A percentile compares a stretch with the other conserved stretches of the same genome.
These are phyloP conservation scores for Didymella lethalis DNA, from an alignment of 2,329 filamentous ascomycete species.

Conservation along the genomic window DNA sequence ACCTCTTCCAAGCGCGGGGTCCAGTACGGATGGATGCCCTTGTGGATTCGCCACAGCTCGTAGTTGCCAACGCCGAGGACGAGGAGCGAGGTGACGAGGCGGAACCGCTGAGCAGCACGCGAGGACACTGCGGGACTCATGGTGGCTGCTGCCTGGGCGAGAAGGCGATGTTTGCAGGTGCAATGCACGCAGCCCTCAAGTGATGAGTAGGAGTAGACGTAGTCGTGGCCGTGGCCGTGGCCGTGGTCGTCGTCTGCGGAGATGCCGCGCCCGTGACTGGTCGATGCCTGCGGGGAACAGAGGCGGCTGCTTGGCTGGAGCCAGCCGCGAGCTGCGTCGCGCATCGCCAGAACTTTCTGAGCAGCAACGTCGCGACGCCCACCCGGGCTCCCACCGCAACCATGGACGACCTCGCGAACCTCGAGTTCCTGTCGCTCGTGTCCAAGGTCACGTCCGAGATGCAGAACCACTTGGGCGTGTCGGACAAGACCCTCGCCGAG, in stretches of 20 bases:
- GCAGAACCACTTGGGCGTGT: slow-evolving; percentile 90
- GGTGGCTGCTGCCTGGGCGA: not conserved
- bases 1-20: slow-evolving; percentile 32
- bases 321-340: slow-evolving; percentile 7
- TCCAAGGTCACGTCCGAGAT: slow-evolving; percentile 94
- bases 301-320: slow-evolving; percentile 21
- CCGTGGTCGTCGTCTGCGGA: slow-evolving; percentile 8
- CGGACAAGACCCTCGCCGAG: slow-evolving; percentile 93
- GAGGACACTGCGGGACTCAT: slow-evolving; percentile 25
- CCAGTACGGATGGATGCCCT: slow-evolving; percentile 41
- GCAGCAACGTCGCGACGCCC: slow-evolving; percentile 4
- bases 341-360: slow-evolving; percentile 13
- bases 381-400: slow-evolving; percentile 16
- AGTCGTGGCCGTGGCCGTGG: no score
- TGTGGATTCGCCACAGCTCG: slow-evolving; percentile 39
- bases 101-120: slow-evolving; percentile 15
- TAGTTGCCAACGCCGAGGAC: slow-evolving; percentile 34
- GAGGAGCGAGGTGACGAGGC: slow-evolving; percentile 26
- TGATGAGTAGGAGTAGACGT: not conserved
- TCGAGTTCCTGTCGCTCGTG: slow-evolving; percentile 93
- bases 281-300: slow-evolving; percentile 21
- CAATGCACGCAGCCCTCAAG: slow-evolving; percentile 6
- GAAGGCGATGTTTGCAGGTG: not conserved
- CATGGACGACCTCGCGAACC: slow-evolving; percentile 90
- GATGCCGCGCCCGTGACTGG: slow-evolving; percentile 28